Evolutionary conservation across 768 basidiomycete species (phyloP), one percentile per base, ranked within the genome.

Genomic region (Podaxis sp.): DNA sequence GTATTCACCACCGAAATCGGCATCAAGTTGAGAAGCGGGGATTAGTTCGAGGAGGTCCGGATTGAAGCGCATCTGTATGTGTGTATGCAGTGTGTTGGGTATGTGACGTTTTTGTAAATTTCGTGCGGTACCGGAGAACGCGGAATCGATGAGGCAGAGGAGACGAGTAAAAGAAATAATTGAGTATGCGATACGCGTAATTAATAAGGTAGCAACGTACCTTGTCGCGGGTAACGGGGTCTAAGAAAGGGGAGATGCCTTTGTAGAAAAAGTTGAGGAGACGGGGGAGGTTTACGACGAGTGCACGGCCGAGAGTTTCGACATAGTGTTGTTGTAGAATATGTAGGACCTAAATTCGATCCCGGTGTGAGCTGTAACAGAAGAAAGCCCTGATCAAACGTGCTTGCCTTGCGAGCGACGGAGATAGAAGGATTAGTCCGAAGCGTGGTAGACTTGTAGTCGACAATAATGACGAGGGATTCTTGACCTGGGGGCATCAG

Each of bases 321-420:
- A 90, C 90, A 68, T 96, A 96, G 72, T 96, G 92, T 66, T 92
- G 86, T 71, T 95, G 93, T 46, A 95, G 80, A 68, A 95, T 93
- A 60, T 82, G 78, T 22, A 95, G 81, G 5, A 89, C 88, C 84
- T 86, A 10, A 26, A 46, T 26, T 20, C 3, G 44, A 56, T n/a
- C 37, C 44, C 15, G 36, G 54, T 4, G 36, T 17, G 10, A 36
- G 28, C 41, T 2, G 33, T 12, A 3, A 50, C 8, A 7, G 17
- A 15, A 22, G 33, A 36, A 13, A 7, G n/a, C 2, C 15, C 38
- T 17, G 49, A n/a, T 20, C 26, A 44, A 17, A 24, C 36, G 20
- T 36, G 37, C 73, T n/a, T 50, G 82, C 89, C 76, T 94, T 91
- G 58, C 88, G 80, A 0, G 90, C 92, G 11, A 90, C 82, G 7